phyloP scores from a whole-genome alignment of 352 stramenopile genomes.

The Globisporangium mamillatum region DNA sequence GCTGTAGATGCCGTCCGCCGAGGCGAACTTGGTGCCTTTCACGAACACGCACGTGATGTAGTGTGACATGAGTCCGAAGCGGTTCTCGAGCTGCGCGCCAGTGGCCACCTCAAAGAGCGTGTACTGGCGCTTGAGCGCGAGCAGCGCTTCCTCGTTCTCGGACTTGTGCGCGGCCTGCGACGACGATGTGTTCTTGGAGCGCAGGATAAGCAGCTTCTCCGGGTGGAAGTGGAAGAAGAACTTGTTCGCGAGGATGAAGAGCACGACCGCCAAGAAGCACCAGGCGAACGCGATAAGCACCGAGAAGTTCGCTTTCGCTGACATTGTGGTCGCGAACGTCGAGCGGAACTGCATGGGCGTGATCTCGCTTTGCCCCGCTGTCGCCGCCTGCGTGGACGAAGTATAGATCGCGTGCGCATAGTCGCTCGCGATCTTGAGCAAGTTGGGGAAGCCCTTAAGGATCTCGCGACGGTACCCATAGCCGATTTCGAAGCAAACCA shows the following conservation, averaged over 20 bases:
- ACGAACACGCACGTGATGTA: conserved; percentile 10
- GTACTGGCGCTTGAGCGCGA: background rate
- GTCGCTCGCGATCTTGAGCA: conserved; percentile 3
- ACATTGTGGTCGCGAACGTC: background rate
- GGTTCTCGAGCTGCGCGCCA: conserved; percentile 5
- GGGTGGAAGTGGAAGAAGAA: background rate
- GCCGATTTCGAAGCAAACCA: conserved; percentile 30
- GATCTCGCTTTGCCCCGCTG: background rate
- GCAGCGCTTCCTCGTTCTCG: background rate
- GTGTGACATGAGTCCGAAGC: background rate
- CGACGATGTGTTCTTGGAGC: background rate
- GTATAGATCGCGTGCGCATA: background rate
- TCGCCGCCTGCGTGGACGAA: background rate
- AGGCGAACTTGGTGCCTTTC: conserved; percentile 7
- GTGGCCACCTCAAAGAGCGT: conserved; percentile 8
- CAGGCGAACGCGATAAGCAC: background rate
- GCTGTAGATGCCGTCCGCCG: conserved; percentile 7
- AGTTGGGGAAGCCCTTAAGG: background rate
- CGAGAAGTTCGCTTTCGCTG: background rate
- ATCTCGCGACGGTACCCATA: conserved; percentile 22
- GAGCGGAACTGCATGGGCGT: conserved; percentile 13
- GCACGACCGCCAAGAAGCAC: background rate
- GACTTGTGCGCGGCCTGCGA: background rate
- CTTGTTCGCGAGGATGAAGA: background rate
- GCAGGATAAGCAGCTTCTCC: background rate